These are phyloP conservation scores for Austroboletus eburneus DNA, from an alignment of 768 basidiomycete species.

Conservation along the genomic window DNA sequence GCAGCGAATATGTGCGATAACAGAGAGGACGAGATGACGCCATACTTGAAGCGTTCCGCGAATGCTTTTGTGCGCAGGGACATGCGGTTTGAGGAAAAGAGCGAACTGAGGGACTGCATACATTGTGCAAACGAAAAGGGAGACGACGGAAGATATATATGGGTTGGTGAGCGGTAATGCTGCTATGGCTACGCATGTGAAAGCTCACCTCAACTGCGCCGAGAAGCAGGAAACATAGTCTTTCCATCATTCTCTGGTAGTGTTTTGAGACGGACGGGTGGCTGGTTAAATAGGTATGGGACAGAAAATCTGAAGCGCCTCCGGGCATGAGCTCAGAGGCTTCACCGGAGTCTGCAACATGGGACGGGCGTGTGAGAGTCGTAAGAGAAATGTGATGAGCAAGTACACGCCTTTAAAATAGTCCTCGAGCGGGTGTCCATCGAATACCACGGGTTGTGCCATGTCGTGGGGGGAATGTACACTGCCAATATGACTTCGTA, in stretches of 20 bases:
- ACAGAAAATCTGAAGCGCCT: constrained; percentile 34
- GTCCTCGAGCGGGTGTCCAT: constrained; percentile 70
- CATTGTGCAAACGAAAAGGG: constrained; percentile 10
- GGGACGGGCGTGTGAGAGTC: constrained; percentile 13
- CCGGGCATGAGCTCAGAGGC: constrained; percentile 55
- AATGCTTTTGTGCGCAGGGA: constrained; percentile 45
- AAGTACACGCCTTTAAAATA: constrained; percentile 57
- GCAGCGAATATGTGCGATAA: constrained; percentile 55
- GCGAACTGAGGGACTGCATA: constrained; percentile 36
- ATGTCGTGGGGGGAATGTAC: constrained; percentile 35
- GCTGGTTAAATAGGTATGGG: constrained; percentile 16
- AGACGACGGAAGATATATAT: neutral
- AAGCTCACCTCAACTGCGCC: constrained; percentile 36
- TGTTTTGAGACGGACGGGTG: constrained; percentile 11
- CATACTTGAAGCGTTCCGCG: constrained; percentile 80
- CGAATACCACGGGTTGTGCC: constrained; percentile 77
- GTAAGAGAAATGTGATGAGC: neutral
- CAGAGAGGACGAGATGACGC: constrained; percentile 74
- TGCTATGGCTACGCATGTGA: constrained; percentile 9
- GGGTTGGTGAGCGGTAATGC: constrained; percentile 10
- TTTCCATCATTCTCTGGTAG: constrained; percentile 26
- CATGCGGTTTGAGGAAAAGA: constrained; percentile 33
- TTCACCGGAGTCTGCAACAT: constrained; percentile 55
- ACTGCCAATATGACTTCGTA: constrained; percentile 23
- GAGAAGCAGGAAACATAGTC: constrained; percentile 23